Evolutionary conservation across 768 basidiomycete genomes (phyloP), one percentile per base, ranked within the genome.

Genomic region (Asterophora parasitica): DNA sequence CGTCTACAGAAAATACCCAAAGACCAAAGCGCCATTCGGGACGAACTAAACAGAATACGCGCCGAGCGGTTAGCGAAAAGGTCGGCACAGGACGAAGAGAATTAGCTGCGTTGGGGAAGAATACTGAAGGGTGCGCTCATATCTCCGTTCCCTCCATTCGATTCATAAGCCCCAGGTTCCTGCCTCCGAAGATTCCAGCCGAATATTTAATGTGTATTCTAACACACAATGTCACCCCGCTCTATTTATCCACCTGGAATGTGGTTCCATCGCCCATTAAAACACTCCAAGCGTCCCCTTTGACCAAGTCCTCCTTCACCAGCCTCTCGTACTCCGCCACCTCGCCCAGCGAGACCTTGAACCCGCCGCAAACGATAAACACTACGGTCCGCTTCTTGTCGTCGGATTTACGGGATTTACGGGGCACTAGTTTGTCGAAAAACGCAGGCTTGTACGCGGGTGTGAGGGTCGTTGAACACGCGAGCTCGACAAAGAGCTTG

Each of bases 31-130:
- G 78, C 77, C 27, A 70, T 90, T 15, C 75, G 80, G 48, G 80
- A 78, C 52, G 88, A 90, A 60, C 65, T 90, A 38, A 81, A 81
- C 26, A 77, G 84, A 51, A 84, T 89, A 53, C 85, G 81, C 54
- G 77, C 80, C 3, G 79, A 83, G 55, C 64, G 76, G 34, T 50
- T 74, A 13, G 64, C 67, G n/a, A 78, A 77, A 48, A 69, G 77
- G 4, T 63, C 70, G 33, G 71, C 77, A 36, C 69, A 72, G 46
- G 61, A 70, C 50, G 56, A 65, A 48, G 41, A 54, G 27, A 62
- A 62, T 16, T 48, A 16, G 42, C 19, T 30, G 8, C 27, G 23
- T 23, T 23, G 6, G 3, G 23, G 19, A 32, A 27, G 26, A 16
- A 7, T 37, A 23, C 34, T 28, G 16, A 7, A 50, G 19, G 5